Evolutionary conservation across 352 stramenopile species (phyloP).

Genomic region (Phytophthora uliginosa): DNA sequence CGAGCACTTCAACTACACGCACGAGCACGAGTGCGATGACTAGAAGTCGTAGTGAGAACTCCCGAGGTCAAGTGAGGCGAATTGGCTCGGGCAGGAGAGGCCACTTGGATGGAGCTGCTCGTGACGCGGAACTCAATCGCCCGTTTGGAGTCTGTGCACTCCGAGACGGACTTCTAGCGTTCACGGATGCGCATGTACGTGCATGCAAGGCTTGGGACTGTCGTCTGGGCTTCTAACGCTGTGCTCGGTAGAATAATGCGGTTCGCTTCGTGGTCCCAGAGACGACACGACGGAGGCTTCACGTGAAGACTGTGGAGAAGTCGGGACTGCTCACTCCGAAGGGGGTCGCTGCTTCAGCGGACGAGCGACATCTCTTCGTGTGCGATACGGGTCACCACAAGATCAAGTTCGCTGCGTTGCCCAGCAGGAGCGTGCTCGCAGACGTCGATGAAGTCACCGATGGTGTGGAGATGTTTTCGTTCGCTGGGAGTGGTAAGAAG

Average conservation of each 20-base stretch:
- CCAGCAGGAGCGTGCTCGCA: slow-evolving; percentile 32
- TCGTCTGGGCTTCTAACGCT: slow-evolving; percentile 1
- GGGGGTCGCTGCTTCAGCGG: slow-evolving; percentile 49
- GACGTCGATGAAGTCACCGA: slow-evolving; percentile 14
- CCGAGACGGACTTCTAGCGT: slow-evolving; percentile 33
- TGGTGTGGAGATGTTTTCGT: slow-evolving; percentile 51
- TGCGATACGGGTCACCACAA: slow-evolving; percentile 66
- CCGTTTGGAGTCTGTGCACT: slow-evolving; percentile 48
- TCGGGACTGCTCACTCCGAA: slow-evolving; percentile 56
- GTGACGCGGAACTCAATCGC: slow-evolving; percentile 43
- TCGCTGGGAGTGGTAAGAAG: slow-evolving; percentile 58
- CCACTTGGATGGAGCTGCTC: slow-evolving; percentile 38
- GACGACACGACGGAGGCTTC: background rate
- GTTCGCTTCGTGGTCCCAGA: slow-evolving; percentile 43
- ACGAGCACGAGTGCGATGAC: slow-evolving; percentile 4
- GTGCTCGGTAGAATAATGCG: slow-evolving; percentile 43
- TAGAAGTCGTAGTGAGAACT: background rate
- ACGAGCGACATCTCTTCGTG: slow-evolving; percentile 58
- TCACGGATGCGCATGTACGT: slow-evolving; percentile 50
- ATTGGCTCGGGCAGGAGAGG: slow-evolving; percentile 40
- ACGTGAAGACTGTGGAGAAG: slow-evolving; percentile 39
- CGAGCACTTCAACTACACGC: background rate
- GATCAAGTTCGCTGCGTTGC: slow-evolving; percentile 58
- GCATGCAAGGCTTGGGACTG: background rate
- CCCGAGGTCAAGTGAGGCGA: background rate